phyloP scores from a whole-genome alignment of 495 filamentous ascomycete species.

The Cryomyces antarcticus region DNA sequence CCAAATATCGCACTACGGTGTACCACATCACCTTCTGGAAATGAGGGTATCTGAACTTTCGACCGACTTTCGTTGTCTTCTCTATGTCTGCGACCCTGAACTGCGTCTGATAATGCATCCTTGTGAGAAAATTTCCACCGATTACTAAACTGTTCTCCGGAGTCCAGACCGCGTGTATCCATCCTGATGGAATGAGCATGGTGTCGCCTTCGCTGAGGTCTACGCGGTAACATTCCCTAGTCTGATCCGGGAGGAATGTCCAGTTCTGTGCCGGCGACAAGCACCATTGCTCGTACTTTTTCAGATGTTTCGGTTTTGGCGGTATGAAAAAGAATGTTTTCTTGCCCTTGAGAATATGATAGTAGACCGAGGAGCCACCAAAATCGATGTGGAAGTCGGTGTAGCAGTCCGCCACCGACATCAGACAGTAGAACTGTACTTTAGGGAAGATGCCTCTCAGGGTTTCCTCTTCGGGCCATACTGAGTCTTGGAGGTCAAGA shows the following conservation, averaged over 20 bases:
- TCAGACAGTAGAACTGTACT: constrained; percentile 53
- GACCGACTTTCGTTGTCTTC: constrained; percentile 48
- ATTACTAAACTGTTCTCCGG: constrained; percentile 58
- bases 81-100: constrained; percentile 51
- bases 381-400: constrained; percentile 73
- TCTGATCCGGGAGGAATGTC: constrained; percentile 45
- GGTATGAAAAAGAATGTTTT: constrained; percentile 68
- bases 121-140: constrained; percentile 56
- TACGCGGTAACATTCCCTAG: constrained; percentile 54
- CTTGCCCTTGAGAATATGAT: constrained; percentile 55
- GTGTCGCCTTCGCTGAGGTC: constrained; percentile 56
- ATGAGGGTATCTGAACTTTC: constrained; percentile 51
- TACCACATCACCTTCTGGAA: constrained; percentile 65
- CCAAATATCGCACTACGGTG: constrained; percentile 42
- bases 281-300: constrained; percentile 64
- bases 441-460: constrained; percentile 37
- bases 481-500: constrained; percentile 48
- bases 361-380: constrained; percentile 59
- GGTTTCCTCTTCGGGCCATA: constrained; percentile 45
- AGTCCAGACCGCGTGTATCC: constrained; percentile 70
- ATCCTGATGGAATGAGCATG: constrained; percentile 60
- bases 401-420: constrained; percentile 64
- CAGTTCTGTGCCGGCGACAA: constrained; percentile 51
- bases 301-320: constrained; percentile 51
- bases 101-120: constrained; percentile 51